A percentile compares a stretch with the other conserved stretches of the same genome.
Evolutionary conservation across 495 filamentous ascomycete species (phyloP).

Genomic region (Hypomontagnella monticulosa): DNA sequence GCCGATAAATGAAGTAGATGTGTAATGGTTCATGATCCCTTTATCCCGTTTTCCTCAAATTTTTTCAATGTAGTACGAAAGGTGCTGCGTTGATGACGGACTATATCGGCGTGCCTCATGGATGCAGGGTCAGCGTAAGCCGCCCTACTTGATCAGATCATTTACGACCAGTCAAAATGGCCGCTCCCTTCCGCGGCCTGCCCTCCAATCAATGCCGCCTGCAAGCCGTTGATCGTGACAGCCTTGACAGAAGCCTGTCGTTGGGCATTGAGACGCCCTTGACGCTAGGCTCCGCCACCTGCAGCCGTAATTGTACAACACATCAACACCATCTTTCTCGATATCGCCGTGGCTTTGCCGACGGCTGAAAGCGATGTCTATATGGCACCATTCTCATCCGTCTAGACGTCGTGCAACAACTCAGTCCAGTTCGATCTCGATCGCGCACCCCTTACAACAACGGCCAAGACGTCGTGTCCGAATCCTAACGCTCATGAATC

Average conservation of each 20-base stretch:
- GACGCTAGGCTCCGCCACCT: conserved; percentile 54
- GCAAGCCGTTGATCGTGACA: conserved; percentile 42
- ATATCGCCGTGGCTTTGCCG: conserved; percentile 35
- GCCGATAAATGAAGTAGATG: conserved; percentile 39
- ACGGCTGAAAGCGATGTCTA: conserved; percentile 28
- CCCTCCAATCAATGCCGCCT: conserved; percentile 43
- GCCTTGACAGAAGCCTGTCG: conserved; percentile 47
- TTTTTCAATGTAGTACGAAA: conserved; percentile 15
- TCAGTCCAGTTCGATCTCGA: conserved; percentile 35
- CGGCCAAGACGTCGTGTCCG: conserved; percentile 15
- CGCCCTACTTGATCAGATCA: conserved; percentile 43
- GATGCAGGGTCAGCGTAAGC: conserved; percentile 37
- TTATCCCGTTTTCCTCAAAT: conserved; percentile 3
- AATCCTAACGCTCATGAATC: conserved; percentile 20
- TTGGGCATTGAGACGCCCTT: conserved; percentile 61
- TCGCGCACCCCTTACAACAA: conserved; percentile 29
- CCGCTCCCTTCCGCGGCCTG: conserved; percentile 36
- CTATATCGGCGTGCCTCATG: conserved; percentile 33
- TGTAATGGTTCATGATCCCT: conserved; percentile 14
- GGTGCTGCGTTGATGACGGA: conserved; percentile 24
- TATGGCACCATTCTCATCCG: conserved; percentile 37
- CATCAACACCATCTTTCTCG: conserved; percentile 53
- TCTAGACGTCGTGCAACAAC: conserved; percentile 34
- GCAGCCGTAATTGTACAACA: conserved; percentile 58
- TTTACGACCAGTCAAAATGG: conserved; percentile 42